phyloP scores from a whole-genome alignment of 805 yeast genomes.

The Spathaspora gorwiae region DNA sequence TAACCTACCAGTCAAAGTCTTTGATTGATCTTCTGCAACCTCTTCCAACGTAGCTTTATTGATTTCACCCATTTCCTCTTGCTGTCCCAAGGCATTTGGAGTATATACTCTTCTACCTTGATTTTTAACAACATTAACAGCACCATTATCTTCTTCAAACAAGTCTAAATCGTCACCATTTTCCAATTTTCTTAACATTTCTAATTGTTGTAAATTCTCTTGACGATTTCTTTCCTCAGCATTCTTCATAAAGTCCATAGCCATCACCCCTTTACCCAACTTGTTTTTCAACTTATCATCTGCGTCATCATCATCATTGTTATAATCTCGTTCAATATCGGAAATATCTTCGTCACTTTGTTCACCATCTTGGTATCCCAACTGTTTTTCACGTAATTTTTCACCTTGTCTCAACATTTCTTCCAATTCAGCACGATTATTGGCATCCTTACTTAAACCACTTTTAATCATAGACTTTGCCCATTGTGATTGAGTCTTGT shows the following conservation, averaged over 20 bases:
- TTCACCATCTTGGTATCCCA: constrained; percentile 57
- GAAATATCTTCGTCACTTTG: constrained; percentile 50
- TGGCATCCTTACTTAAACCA: constrained; percentile 84
- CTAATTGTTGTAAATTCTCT: constrained; percentile 52
- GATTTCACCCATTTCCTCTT: constrained; percentile 30
- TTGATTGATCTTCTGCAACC: constrained; percentile 46
- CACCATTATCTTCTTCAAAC: constrained; percentile 27
- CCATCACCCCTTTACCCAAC: constrained; percentile 84
- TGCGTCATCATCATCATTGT: constrained; percentile 30
- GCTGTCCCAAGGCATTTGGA: constrained; percentile 49
- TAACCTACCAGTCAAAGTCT: constrained; percentile 41
- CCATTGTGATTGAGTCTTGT: constrained; percentile 85
- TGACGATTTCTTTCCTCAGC: constrained; percentile 70
- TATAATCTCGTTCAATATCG: constrained; percentile 40
- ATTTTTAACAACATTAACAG: constrained; percentile 51
- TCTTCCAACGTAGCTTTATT: constrained; percentile 40
- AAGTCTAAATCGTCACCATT: constrained; percentile 37
- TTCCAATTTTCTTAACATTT: constrained; percentile 45
- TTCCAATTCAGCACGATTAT: constrained; percentile 83
- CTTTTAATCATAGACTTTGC: constrained; percentile 84
- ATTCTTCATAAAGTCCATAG: constrained; percentile 92
- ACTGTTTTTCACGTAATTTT: constrained; percentile 62
- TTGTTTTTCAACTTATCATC: constrained; percentile 31
- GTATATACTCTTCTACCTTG: constrained; percentile 80
- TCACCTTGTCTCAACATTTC: constrained; percentile 92